These are phyloP conservation scores for Sugiyamaella floridensis DNA, from an alignment of 805 yeast genomes.

Conservation along the genomic window DNA sequence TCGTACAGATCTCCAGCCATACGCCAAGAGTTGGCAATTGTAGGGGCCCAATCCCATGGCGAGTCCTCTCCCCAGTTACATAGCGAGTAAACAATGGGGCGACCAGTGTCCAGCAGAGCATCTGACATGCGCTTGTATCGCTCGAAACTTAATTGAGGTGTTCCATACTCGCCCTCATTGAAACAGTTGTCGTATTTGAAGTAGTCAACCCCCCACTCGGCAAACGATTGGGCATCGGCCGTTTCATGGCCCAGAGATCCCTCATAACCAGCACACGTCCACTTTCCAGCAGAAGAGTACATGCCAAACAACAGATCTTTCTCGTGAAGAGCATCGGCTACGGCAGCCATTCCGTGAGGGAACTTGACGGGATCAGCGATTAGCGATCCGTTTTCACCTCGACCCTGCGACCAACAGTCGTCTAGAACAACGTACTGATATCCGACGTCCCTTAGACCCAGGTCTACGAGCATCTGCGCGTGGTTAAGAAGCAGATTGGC, in stretches of 20 bases:
- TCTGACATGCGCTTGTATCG: conserved; percentile 28
- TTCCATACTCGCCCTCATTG: conserved; percentile 27
- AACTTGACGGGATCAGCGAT: conserved; percentile 23
- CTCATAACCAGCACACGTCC: conserved; percentile 30
- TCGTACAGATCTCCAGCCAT: conserved; percentile 28
- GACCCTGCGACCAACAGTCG: conserved; percentile 28
- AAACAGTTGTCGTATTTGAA: conserved; percentile 31
- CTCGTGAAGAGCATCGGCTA: conserved; percentile 25
- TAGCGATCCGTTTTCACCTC: conserved; percentile 19
- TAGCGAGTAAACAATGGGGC: conserved; percentile 27
- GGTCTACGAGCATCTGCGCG: conserved; percentile 21
- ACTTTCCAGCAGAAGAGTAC: conserved; percentile 32
- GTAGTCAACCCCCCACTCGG: conserved; percentile 29
- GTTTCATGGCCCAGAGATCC: conserved; percentile 29
- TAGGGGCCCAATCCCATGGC: conserved; percentile 29
- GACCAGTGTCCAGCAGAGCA: conserved; percentile 28
- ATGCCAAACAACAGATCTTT: conserved; percentile 29
- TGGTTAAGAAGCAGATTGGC: conserved; percentile 22
- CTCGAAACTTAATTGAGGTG: conserved; percentile 23
- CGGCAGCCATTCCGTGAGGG: conserved; percentile 26
- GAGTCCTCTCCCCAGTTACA: conserved; percentile 32
- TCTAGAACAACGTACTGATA: conserved; percentile 29
- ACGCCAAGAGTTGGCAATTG: conserved; percentile 29
- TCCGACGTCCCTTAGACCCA: conserved; percentile 27
- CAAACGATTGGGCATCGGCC: conserved; percentile 26